Base-by-base conservation (phyloP, 139 green algal species). In the Bryopsis sp. region DNA sequence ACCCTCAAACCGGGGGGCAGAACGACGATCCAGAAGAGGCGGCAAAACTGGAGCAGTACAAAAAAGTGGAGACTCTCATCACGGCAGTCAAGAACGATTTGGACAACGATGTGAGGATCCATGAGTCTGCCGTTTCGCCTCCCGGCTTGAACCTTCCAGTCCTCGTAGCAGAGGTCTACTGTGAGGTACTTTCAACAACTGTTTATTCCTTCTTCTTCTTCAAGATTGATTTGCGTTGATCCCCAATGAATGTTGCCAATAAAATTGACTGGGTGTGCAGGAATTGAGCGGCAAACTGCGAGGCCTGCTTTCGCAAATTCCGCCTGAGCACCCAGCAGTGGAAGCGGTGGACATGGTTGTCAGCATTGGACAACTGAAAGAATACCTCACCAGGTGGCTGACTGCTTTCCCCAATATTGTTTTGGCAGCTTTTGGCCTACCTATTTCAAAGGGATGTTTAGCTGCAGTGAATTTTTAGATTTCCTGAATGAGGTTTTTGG, bases 311-410 rank as follows among this genome's bases (percentile, higher is more conserved):
- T 11, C 59, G n/a, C 6, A 8, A 15, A 47, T 47, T 8, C 22
- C 59, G 4, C 28, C 33, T 33, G 7, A 46, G 19, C 7, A 67
- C 6, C 59, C 31, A 47, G 22, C 33, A 11, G 33, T 19, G 6
- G 59, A 46, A 28, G 33, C 24, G 8, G 19, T 67, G 7, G 59
- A 67, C 33, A 67, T 67, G 59, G 5, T 67, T 47, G 31, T 67
- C 19, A 26, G 7, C 7, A 15, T 67, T 46, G 31, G 59, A 39
- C 5, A 47, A 47, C 34, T 67, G 28, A 26, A 67, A 24, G 59
- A 67, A 26, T 67, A 67, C 33, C 19, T 67, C 4, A 31, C 28
- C 39, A 47, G 28, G 6, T 28, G 15, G 24, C 8, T 32, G 31
- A n/a, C n/a, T n/a, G n/a, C n/a, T n/a, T n/a, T n/a, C n/a, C n/a